Base-by-base conservation (phyloP, 805 yeast species). In the Ogataea paraovalis region DNA sequence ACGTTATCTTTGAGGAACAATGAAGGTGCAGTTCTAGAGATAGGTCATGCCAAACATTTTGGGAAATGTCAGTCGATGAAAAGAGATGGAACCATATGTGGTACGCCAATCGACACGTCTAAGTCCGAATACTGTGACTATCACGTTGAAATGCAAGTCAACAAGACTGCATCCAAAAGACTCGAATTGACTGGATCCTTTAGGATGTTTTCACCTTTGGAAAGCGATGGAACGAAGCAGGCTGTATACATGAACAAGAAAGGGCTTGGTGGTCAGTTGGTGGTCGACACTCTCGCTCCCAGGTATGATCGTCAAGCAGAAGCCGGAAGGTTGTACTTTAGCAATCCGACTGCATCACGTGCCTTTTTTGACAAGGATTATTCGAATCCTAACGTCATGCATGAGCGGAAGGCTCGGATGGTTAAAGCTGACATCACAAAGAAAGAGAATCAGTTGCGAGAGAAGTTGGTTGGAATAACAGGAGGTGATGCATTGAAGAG, bases 121-220 rank as follows among this genome's bases (percentile, higher is more conserved):
- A 72, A 70, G 37, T 68, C 78, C 5, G 76, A 74, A 21, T 74
- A 79, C 49, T 91, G 98, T 65, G 81, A 80, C 12, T 88, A 69
- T 57, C 98, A 91, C 59, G 70, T 76, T 16, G 92, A 87, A 51
- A 54, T 73, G 42, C 72, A 78, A 39, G 70, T 80, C 46, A 73
- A 75, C 39, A 72, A 72, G 40, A 65, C 77, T 0, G 75, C 79
- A 19, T 74, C 82, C n/a, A 74, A 78, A 51, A 70, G 98, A 51
- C 78, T 88, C 71, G 98, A 91, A 62, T 71, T 92, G 45, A 86
- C 81, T 63, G 78, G 86, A 14, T 68, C 79, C 50, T 71, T 75
- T 49, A 66, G 81, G 48, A 63, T 79, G 65, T 74, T 80, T 56
- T 76, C 88, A 6, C 82, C 90, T 4, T 71, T 72, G 22, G 67